phyloP scores from a whole-genome alignment of 495 filamentous ascomycete genomes.

The Daldinia decipiens region DNA sequence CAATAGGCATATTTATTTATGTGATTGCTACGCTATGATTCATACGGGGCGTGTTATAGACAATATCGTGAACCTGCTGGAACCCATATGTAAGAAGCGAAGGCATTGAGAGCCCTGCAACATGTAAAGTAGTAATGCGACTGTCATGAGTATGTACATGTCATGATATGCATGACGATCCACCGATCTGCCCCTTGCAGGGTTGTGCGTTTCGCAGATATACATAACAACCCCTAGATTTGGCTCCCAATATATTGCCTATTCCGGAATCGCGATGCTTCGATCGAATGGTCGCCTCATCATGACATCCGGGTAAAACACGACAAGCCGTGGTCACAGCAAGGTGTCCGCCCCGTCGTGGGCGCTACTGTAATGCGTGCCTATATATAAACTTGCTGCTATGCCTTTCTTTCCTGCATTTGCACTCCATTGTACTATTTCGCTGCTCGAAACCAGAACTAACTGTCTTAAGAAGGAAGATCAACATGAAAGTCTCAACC shows the following conservation, averaged over 20 bases:
- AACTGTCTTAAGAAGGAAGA: not conserved
- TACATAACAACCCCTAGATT: not conserved
- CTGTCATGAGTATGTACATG: not conserved
- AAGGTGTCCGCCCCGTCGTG: not conserved
- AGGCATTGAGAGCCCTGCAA: not conserved
- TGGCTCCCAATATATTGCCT: slow-evolving; percentile 1
- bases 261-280: not conserved
- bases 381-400: too few species aligned
- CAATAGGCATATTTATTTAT: too few species aligned
- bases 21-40: too few species aligned
- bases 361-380: too few species aligned
- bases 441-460: too few species aligned
- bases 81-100: not conserved
- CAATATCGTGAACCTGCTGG: not conserved
- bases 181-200: not conserved
- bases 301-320: slow-evolving; percentile 29
- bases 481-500: not conserved
- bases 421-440: too few species aligned
- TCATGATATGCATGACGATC: not conserved
- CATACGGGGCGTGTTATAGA: not conserved
- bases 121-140: slow-evolving; percentile 13
- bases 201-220: not conserved
- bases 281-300: not conserved
- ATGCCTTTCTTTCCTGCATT: too few species aligned
- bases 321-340: not conserved